Conservation (phyloP, 768 basidiomycete genomes). For the Suillus spraguei region DNA sequence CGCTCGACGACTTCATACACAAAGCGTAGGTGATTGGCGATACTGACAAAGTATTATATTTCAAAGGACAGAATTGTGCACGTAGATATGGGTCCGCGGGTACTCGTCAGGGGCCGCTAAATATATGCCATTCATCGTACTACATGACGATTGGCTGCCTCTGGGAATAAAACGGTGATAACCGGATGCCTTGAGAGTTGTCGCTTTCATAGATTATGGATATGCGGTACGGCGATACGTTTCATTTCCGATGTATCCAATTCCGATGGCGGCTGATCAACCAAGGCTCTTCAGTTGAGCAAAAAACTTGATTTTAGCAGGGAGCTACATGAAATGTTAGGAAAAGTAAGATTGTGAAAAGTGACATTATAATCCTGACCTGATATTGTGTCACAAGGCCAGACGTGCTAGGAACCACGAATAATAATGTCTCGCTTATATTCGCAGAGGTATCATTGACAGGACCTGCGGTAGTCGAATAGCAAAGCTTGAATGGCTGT, state of each 20-base stretch:
- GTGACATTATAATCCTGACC: constrained; percentile 39
- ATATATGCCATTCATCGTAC: background rate
- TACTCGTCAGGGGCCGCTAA: background rate
- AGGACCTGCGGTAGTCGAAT: constrained; percentile 15
- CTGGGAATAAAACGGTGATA: background rate
- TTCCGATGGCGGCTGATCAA: constrained; percentile 23
- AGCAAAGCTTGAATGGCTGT: constrained; percentile 26
- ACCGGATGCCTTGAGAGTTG: background rate
- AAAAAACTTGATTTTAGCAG: constrained; percentile 48
- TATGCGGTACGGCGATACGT: constrained; percentile 1
- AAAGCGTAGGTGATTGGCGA: background rate
- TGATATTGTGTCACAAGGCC: constrained; percentile 74
- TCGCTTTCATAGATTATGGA: background rate
- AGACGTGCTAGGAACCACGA: constrained; percentile 76
- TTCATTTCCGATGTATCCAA: constrained; percentile 16
- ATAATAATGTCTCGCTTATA: constrained; percentile 66
- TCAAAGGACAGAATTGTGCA: background rate
- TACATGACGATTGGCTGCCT: background rate
- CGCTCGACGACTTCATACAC: background rate
- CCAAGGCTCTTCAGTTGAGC: constrained; percentile 31
- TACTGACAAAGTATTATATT: background rate
- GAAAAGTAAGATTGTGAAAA: background rate
- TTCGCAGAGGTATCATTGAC: background rate
- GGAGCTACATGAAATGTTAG: constrained; percentile 33
- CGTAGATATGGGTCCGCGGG: background rate